Conservation (phyloP, 208 protist genomes). For the Acanthamoeba culbertsoni region DNA sequence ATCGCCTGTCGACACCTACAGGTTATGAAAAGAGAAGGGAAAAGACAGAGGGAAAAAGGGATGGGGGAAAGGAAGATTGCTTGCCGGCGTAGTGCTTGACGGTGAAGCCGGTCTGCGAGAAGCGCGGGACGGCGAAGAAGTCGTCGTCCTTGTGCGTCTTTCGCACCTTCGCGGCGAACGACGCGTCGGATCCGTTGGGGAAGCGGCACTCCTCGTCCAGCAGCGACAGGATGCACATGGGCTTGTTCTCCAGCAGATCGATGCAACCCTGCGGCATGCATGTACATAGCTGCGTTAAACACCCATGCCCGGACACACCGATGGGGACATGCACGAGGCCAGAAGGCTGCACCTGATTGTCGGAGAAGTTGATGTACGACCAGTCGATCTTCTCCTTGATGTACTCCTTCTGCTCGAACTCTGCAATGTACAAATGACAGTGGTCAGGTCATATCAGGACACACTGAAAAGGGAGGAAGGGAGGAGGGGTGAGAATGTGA, state of each 20-base stretch:
- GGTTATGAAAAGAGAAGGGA: neutral
- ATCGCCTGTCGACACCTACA: no score
- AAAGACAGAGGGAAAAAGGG: neutral
- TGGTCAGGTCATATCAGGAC: no score
- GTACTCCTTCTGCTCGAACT: constrained; percentile 76
- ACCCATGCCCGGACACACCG: neutral
- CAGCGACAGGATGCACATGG: constrained; percentile 84
- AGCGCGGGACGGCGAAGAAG: constrained; percentile 47
- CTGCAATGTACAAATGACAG: neutral
- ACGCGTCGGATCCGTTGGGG: constrained; percentile 67
- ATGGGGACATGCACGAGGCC: neutral
- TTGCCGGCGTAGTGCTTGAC: constrained; percentile 95
- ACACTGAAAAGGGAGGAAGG: neutral
- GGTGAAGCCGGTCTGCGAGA: constrained; percentile 81
- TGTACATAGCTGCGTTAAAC: neutral
- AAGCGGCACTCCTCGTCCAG: constrained; percentile 88
- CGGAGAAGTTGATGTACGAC: constrained; percentile 80
- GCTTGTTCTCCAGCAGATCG: constrained; percentile 49
- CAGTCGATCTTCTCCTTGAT: constrained; percentile 78
- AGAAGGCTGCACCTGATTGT: constrained; percentile 73
- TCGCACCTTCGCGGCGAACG: neutral
- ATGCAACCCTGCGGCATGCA: constrained; percentile 53
- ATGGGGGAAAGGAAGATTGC: constrained; percentile 51
- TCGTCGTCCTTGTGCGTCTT: constrained; percentile 26
- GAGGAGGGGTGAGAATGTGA: neutral